Evolutionary conservation across 345 rosid species (phyloP).

Genomic region (Passiflora organensis): DNA sequence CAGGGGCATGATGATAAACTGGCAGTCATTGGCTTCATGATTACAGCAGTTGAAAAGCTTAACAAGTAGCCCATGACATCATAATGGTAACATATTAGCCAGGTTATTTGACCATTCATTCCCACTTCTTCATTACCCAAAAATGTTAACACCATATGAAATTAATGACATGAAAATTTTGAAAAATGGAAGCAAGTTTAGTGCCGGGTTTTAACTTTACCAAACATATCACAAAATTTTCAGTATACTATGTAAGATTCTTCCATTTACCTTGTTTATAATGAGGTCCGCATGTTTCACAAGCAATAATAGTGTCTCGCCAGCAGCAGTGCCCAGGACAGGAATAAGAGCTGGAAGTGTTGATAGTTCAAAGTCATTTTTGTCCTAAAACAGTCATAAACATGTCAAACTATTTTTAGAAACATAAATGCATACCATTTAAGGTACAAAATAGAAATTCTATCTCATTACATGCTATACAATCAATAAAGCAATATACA

Average conservation of each 20-base stretch:
- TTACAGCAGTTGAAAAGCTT: background rate
- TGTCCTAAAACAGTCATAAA: constrained; percentile 55
- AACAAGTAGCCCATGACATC: too few relatives aligned
- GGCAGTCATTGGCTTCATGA: background rate
- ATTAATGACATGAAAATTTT: background rate
- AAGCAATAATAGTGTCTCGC: constrained; percentile 85
- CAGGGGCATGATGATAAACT: too few relatives aligned
- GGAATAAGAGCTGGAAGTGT: constrained; percentile 94
- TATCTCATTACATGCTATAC: too few relatives aligned
- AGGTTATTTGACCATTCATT: too few relatives aligned
- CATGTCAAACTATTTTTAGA: constrained; percentile 12
- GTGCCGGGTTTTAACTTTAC: background rate
- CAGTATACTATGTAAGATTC: background rate
- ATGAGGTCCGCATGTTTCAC: constrained; percentile 91
- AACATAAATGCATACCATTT: background rate
- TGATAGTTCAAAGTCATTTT: constrained; percentile 77
- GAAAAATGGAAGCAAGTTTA: background rate
- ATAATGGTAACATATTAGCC: too few relatives aligned
- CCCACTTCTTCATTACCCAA: too few relatives aligned
- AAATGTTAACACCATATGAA: too few relatives aligned
- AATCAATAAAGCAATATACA: too few relatives aligned
- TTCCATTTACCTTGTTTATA: constrained; percentile 59
- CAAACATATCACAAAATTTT: background rate
- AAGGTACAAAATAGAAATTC: too few relatives aligned
- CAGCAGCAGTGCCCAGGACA: constrained; percentile 81